These are phyloP conservation scores for Infundibulicybe gibba DNA, from an alignment of 768 basidiomycete species.

Conservation along the genomic window DNA sequence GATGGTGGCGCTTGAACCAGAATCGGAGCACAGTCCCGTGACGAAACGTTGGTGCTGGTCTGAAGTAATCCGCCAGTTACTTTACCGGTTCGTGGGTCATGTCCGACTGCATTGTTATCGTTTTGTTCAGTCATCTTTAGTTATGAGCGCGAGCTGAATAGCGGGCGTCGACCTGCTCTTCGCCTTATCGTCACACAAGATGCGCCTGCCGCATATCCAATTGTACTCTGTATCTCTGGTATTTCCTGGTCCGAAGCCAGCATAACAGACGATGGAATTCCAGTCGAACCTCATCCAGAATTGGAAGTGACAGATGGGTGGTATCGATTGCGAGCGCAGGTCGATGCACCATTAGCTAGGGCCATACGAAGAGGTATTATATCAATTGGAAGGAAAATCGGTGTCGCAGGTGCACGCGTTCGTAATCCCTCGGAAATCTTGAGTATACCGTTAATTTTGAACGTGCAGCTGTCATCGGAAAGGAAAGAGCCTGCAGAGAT, in stretches of 20 bases:
- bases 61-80: constrained; percentile 78
- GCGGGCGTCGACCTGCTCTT: constrained; percentile 75
- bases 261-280: constrained; percentile 30
- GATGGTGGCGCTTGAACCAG: constrained; percentile 72
- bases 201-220: constrained; percentile 70
- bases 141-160: constrained; percentile 84
- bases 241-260: constrained; percentile 51
- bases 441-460: neutral
- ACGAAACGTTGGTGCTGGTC: constrained; percentile 76
- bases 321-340: constrained; percentile 79
- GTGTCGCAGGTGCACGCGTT: constrained; percentile 76
- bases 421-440: constrained; percentile 18
- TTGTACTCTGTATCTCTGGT: constrained; percentile 81
- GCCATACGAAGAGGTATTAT: constrained; percentile 68
- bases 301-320: constrained; percentile 97
- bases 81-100: constrained; percentile 62
- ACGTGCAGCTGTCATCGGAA: constrained; percentile 57
- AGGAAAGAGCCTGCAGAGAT: constrained; percentile 79
- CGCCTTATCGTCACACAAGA: constrained; percentile 83
- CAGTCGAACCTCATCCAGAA: constrained; percentile 43
- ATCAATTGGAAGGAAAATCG: constrained; percentile 79
- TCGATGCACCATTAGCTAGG: constrained; percentile 70
- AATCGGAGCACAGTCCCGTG: constrained; percentile 39
- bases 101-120: neutral
- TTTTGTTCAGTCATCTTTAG: constrained; percentile 33